phyloP scores from a whole-genome alignment of 768 basidiomycete species.

The Auricularia heimuer region DNA sequence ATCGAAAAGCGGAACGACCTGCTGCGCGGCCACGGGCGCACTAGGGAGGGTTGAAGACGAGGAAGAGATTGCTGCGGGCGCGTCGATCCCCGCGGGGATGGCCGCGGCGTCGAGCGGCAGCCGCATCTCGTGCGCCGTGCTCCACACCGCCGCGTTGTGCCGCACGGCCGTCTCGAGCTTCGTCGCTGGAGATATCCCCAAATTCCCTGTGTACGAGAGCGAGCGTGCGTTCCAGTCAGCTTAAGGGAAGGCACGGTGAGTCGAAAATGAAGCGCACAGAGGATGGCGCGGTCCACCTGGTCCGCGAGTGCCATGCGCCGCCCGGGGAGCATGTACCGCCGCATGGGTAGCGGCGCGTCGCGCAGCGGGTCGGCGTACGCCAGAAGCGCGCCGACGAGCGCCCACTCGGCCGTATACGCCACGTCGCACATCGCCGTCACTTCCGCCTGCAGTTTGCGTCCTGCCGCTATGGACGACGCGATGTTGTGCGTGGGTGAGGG shows the following conservation, averaged over 20 bases:
- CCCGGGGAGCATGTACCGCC: slow-evolving; percentile 64
- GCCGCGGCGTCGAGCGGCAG: not conserved
- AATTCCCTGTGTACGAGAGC: not conserved
- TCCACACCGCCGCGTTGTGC: not conserved
- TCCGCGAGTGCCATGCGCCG: slow-evolving; percentile 77
- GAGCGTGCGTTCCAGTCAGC: not conserved
- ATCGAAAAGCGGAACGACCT: not conserved
- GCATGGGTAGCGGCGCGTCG: slow-evolving; percentile 24
- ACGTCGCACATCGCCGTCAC: slow-evolving; percentile 46
- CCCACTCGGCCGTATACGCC: slow-evolving; percentile 58
- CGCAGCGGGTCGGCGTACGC: slow-evolving; percentile 50
- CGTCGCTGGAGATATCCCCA: not conserved
- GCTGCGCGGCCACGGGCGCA: not conserved
- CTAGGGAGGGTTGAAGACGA: too few species aligned
- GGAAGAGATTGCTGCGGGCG: not conserved
- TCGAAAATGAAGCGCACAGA: slow-evolving; percentile 41
- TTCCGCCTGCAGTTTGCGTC: slow-evolving; percentile 55
- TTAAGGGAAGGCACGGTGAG: not conserved
- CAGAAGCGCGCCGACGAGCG: slow-evolving; percentile 64
- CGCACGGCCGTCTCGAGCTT: not conserved
- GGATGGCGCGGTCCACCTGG: slow-evolving; percentile 78
- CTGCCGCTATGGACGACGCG: slow-evolving; percentile 21
- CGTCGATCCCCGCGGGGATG: not conserved
- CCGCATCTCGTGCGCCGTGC: not conserved
- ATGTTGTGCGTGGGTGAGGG: slow-evolving; percentile 45